Evolutionary conservation across 2,329 filamentous ascomycete species (phyloP), one percentile per base, ranked within the genome.

Genomic region (Aspergillus sp.): DNA sequence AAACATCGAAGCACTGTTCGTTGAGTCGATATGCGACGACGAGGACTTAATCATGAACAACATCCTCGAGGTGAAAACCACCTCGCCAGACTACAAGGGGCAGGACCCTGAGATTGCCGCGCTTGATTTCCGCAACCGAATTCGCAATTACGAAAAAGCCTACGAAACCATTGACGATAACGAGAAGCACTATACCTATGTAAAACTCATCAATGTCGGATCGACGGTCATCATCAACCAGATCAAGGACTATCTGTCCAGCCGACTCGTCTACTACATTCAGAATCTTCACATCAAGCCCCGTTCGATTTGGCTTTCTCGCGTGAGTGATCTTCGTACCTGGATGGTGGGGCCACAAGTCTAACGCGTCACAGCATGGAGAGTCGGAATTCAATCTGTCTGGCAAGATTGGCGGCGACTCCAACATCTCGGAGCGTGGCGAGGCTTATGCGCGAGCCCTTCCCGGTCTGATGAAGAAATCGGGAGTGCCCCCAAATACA

Each of bases 231-330:
- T 97, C 67, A 97, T 99, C 82, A 99, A 97, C 76, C 87, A 89
- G 68, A 96, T 99, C 66, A 88, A 91, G 69, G 94, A 99, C 73
- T 99, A 99, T 68, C 81, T 99, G 23, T 94, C 97, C 71, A 96
- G 91, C 71, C 87, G 94, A 53, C 87, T 99, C 42, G 93, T 99
- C 43, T 99, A 99, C 75, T 99, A 97, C 71, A 84, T 97, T 53
- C 97, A 97, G 87, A 99, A 97, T 70, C 81, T 99, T 36, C 94
- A 99, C 75, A 99, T 99, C 71, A 93, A 93, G 59, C 93, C 93
- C 16, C 85, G 94, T 52, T 96, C 91, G 3, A 96, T 99, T 60
- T 99, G 94, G 94, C 78, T 99, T 47, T 97, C 94, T 61, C 82
- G 94, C 58, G 89, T 93, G 78, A 74, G 86, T 81, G 34, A 13